A percentile compares a stretch with the other conserved stretches of the same genome.
phyloP scores from a whole-genome alignment of 176 grass and related monocot genomes.

The Otatea glauca region DNA sequence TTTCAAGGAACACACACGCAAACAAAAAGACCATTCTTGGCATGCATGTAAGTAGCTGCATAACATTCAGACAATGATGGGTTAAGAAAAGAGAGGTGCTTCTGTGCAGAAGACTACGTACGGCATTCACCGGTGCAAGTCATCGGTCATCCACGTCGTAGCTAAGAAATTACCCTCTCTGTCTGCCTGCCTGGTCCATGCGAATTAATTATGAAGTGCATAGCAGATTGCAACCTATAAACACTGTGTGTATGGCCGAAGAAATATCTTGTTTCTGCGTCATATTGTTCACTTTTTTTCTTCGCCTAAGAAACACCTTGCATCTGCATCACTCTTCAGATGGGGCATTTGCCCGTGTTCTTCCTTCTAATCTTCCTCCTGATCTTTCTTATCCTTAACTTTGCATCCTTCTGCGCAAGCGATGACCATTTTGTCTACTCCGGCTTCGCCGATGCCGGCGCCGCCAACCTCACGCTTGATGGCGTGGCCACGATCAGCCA shows the following conservation, averaged over 20 bases:
- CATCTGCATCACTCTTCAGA: not conserved
- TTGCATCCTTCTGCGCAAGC: not conserved
- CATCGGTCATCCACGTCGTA: not conserved
- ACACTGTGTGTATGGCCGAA: not conserved
- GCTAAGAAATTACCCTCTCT: not conserved
- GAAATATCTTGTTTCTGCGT: not conserved
- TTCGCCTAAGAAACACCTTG: not conserved
- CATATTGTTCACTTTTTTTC: not conserved
- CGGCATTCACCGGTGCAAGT: not conserved
- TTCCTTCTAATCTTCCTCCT: not conserved
- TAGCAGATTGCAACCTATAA: not conserved
- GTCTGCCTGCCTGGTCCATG: not conserved
- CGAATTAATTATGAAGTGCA: not conserved
- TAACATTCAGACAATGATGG: not conserved
- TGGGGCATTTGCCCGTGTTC: not conserved
- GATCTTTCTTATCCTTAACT: not conserved
- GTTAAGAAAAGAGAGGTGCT: not conserved
- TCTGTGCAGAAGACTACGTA: not conserved
- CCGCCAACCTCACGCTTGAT: slow-evolving; percentile 34
- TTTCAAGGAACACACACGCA: not conserved
- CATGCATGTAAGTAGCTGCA: not conserved
- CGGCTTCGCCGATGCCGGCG: slow-evolving; percentile 26
- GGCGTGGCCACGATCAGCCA: not conserved
- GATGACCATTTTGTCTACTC: slow-evolving; percentile 31
- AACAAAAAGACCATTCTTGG: not conserved